These are phyloP conservation scores for Epichloe scottii DNA, from an alignment of 2,329 filamentous ascomycete species.

Conservation along the genomic window DNA sequence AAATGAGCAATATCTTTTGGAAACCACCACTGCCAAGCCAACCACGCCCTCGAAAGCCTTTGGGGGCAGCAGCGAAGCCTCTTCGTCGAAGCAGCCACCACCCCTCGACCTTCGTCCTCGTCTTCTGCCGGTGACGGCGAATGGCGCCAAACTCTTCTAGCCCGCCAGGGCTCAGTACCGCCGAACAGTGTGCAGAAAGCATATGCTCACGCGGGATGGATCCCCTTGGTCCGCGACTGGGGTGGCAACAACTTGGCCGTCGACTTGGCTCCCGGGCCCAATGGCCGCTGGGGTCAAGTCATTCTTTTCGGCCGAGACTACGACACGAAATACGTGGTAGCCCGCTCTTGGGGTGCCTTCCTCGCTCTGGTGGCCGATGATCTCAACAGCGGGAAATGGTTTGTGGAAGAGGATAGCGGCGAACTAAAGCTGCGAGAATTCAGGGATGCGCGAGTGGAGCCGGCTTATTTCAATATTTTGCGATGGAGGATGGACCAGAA, in stretches of 20 bases:
- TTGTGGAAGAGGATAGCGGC: slow-evolving; percentile 80
- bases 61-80: slow-evolving; percentile 52
- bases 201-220: slow-evolving; percentile 91
- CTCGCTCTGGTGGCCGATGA: slow-evolving; percentile 83
- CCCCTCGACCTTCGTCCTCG: slow-evolving; percentile 23
- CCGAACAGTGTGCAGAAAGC: slow-evolving; percentile 78
- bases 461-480: slow-evolving; percentile 86
- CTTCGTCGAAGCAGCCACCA: slow-evolving; percentile 45
- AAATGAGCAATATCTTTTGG: slow-evolving; percentile 73
- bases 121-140: slow-evolving; percentile 37
- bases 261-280: slow-evolving; percentile 80
- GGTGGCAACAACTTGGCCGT: slow-evolving; percentile 95
- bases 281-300: slow-evolving; percentile 88
- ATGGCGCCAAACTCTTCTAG: slow-evolving; percentile 77
- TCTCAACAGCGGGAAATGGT: slow-evolving; percentile 77
- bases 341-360: slow-evolving; percentile 82
- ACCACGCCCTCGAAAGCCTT: slow-evolving; percentile 59
- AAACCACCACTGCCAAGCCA: slow-evolving; percentile 44
- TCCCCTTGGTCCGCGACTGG: slow-evolving; percentile 93
- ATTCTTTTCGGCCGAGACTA: slow-evolving; percentile 96
- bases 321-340: slow-evolving; percentile 95
- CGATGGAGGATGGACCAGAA: slow-evolving; percentile 95
- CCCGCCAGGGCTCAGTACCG: slow-evolving; percentile 80
- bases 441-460: slow-evolving; percentile 78
- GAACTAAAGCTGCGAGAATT: slow-evolving; percentile 92